Base-by-base conservation (phyloP, 805 yeast species). In the Candida tammaniensis region DNA sequence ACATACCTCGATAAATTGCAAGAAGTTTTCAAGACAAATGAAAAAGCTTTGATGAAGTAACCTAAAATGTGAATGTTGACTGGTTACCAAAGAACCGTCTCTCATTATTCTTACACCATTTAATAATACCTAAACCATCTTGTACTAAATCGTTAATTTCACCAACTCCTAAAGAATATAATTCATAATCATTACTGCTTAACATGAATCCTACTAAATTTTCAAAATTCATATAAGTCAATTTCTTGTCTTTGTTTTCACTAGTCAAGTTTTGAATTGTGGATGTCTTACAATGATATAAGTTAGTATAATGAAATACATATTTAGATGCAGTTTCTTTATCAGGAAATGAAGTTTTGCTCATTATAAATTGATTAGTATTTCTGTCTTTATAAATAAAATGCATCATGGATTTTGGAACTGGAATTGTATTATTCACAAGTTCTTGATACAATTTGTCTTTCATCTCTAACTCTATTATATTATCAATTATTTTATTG, bases 31-130 rank as follows among this genome's bases (percentile, higher is more conserved):
- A 82, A 80, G 50, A 63, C 59, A 21, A 74, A 76, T 1, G 88
- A 78, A 49, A 74, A 70, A 55, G 53, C 61, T n/a, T 57, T 67
- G 20, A 44, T 60, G 39, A 65, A 63, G 40, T 66, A 48, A 21
- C n/a, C 27, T 40, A 45, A 24, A 38, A 36, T 10, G 34, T 36
- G 24, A 38, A 43, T 13, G 26, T 26, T 4, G 39, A 16, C n/a
- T 79, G 80, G 15, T 78, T 75, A 8, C 83, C 77, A 53, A 86
- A 87, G 22, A 87, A 54, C 24, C 93, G 62, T 34, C 76, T 78
- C 42, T 83, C 83, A 45, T 85, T 74, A 42, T 70, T 76, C 40
- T 74, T 70, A 47, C 94, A 81, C 96, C 96, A 89, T 31, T 69
- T 68, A 7, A 84, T 78, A 10, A 87, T 76, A 14, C 69, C 66